Conservation (phyloP, 495 filamentous ascomycete species). For the Hypoxylon intermedium region DNA sequence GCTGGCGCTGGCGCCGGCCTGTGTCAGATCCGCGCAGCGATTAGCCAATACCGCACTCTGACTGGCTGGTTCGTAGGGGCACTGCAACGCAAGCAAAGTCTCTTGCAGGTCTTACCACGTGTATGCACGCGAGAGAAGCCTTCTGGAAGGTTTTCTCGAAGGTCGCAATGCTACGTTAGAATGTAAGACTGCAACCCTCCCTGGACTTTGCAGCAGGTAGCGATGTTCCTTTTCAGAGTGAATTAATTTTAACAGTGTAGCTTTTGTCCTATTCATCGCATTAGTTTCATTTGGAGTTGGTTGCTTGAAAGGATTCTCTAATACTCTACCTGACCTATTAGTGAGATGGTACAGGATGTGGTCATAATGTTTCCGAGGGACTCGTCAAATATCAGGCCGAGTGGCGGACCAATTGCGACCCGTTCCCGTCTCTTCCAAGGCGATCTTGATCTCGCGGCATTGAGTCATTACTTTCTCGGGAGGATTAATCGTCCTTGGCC, state of each 20-base stretch:
- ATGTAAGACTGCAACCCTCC: conserved; percentile 26
- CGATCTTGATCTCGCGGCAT: conserved; percentile 32
- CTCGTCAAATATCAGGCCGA: neutral
- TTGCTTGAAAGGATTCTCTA: neutral
- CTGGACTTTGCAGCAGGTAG: conserved; percentile 11
- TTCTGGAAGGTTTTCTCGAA: conserved; percentile 37
- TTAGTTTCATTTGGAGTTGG: conserved; percentile 3
- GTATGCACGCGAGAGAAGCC: conserved; percentile 32
- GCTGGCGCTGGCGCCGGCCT: conserved; percentile 3
- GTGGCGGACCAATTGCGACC: conserved; percentile 10
- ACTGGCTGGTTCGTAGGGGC: conserved; percentile 25
- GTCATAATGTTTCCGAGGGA: conserved; percentile 2
- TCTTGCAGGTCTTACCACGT: conserved; percentile 35
- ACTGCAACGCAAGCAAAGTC: conserved; percentile 28
- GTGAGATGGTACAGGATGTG: conserved; percentile 12
- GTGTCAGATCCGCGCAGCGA: conserved; percentile 31
- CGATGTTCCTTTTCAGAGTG: conserved; percentile 1
- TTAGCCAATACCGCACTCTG: conserved; percentile 9
- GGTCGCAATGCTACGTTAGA: conserved; percentile 14
- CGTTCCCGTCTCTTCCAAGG: conserved; percentile 11
- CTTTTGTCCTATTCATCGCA: neutral
- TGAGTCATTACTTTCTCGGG: conserved; percentile 9
- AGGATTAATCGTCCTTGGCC: conserved; percentile 27
- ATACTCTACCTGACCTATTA: neutral
- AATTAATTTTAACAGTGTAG: conserved; percentile 27